Evolutionary conservation across 2,329 filamentous ascomycete genomes (phyloP).

Genomic region (Penicillium sp.): DNA sequence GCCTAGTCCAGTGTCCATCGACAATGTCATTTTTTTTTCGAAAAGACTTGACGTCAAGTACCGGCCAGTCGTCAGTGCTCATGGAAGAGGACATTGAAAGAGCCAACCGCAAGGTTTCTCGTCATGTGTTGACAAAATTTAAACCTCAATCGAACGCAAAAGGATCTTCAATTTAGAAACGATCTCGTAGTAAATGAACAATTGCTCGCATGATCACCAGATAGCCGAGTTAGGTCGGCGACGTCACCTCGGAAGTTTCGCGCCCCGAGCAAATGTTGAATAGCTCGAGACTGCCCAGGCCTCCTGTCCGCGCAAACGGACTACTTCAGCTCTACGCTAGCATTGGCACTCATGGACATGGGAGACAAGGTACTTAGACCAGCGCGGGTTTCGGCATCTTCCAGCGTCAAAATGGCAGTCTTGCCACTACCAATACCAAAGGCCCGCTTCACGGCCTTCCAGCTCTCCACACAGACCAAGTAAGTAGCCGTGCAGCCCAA

Average conservation of each 20-base stretch:
- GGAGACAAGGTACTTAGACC: slow-evolving; percentile 20
- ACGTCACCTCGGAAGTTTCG: neutral
- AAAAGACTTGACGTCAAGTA: no score
- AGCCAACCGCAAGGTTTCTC: no score
- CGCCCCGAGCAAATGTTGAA: slow-evolving; percentile 12
- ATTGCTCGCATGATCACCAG: no score
- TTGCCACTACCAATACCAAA: slow-evolving; percentile 31
- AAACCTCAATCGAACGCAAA: no score
- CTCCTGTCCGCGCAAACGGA: neutral
- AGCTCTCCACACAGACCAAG: slow-evolving; percentile 56
- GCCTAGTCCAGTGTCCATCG: no score
- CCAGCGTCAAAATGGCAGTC: slow-evolving; percentile 24
- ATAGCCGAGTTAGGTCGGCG: neutral
- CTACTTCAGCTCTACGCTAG: slow-evolving; percentile 24
- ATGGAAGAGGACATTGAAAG: no score
- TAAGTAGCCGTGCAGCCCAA: slow-evolving; percentile 56
- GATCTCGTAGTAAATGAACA: no score
- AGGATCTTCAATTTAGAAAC: no score
- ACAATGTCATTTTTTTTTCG: no score
- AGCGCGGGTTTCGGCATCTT: slow-evolving; percentile 30
- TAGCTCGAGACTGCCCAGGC: neutral
- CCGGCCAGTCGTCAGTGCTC: no score
- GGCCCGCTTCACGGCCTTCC: slow-evolving; percentile 59
- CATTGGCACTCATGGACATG: slow-evolving; percentile 23
- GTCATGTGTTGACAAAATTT: no score